Evolutionary conservation across 2,329 filamentous ascomycete genomes (phyloP), one percentile per base, ranked within the genome.

Genomic region (Fusarium haematococcum): DNA sequence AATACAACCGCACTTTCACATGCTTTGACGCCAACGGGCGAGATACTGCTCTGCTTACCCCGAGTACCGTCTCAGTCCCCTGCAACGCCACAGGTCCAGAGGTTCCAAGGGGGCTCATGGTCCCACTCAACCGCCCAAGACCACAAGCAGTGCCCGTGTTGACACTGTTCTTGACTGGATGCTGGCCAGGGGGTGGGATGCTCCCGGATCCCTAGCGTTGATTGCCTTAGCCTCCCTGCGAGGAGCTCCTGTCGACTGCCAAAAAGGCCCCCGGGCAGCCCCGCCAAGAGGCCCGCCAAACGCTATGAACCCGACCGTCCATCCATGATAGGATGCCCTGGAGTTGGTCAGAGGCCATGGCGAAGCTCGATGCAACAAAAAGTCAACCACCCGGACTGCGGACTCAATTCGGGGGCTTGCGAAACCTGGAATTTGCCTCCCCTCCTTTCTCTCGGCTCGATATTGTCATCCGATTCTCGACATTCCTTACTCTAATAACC

Each of bases 1-100:
- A 70, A 78, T 75, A 73, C 73, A 71, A 75, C 67, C 64, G 57
- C 73, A 74, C 65, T 76, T 78, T 78, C 76, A 78, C 76, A 78
- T 78, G 76, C 75, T 74, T 67, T 58, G 62, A 68, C 65, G 43
- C 62, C 59, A 68, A 43, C 48, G 48, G 48, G 62, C 65, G 23
- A 41, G 39, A 52, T 63, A 63, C 35, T 30, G 58, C 27, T 41
- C 35, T 30, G 58, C 30, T 41, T 54, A 67, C 41, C 45, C 52
- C 45, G 30, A 74, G 27, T 41, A 35, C 27, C 64, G 61, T 66
- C 39, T 45, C 43, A 69, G 45, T n/a, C 32, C 64, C 73, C 63
- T 75, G 73, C 67, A 66, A 64, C 69, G 73, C 73, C 73, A 65
- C 73, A 70, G 41, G 41, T 35, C 30, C 72, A 75, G 69, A 60